Conservation (phyloP, 164 flowering plant species). For the Aristolochia californica region DNA sequence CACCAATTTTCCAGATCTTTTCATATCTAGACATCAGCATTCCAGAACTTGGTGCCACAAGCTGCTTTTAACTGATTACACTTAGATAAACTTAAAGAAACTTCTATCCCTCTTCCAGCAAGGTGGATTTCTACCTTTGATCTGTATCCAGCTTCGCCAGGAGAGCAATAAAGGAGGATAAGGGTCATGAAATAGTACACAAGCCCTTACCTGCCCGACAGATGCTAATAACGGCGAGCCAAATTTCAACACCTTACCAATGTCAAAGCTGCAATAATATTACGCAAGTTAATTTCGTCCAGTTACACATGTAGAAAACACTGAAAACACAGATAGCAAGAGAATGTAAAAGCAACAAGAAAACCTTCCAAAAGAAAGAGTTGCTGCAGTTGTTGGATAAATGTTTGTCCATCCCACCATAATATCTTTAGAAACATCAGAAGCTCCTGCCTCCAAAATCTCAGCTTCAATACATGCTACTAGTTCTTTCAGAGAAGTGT, state of each 20-base stretch:
- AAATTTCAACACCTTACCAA: conserved; percentile 83
- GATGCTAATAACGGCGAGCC: conserved; percentile 83
- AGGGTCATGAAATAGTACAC: background rate
- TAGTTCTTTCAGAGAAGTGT: conserved; percentile 47
- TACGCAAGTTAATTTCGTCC: background rate
- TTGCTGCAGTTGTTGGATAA: conserved; percentile 30
- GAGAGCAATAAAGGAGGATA: background rate
- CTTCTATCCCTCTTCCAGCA: background rate
- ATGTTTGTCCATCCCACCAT: conserved; percentile 32
- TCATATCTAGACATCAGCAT: too few relatives aligned
- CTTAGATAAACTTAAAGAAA: too few relatives aligned
- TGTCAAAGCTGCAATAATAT: conserved; percentile 51
- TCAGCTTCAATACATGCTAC: conserved; percentile 38
- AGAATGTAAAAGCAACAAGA: background rate
- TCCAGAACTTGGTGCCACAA: too few relatives aligned
- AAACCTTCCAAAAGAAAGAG: conserved; percentile 67
- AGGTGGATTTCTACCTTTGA: background rate
- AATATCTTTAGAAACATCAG: conserved; percentile 37
- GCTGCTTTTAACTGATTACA: too few relatives aligned
- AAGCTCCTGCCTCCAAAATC: conserved; percentile 45
- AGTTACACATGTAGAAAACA: background rate
- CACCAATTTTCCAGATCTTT: too few relatives aligned
- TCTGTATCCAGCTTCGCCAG: background rate
- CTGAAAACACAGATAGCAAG: background rate
- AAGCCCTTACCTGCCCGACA: conserved; percentile 77